Evolutionary conservation across 768 basidiomycete genomes (phyloP).

Genomic region (Clathrus columnatus): DNA sequence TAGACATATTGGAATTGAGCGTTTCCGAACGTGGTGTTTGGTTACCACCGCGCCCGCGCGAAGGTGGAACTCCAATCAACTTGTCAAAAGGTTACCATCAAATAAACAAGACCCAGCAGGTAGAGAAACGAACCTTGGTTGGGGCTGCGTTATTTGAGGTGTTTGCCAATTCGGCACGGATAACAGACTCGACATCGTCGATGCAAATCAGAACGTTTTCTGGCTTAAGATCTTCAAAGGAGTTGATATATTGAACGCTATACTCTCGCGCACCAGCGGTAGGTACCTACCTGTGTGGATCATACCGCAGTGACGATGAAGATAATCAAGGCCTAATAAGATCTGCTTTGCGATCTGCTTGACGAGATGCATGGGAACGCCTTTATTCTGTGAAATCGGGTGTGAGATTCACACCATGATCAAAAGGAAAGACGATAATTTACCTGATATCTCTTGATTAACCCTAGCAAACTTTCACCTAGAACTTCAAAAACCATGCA

Average conservation of each 20-base stretch:
- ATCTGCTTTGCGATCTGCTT: slow-evolving; percentile 96
- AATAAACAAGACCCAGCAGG: neutral
- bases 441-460: slow-evolving; percentile 91
- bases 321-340: slow-evolving; percentile 91
- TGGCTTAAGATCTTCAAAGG: slow-evolving; percentile 73
- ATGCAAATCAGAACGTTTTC: slow-evolving; percentile 97
- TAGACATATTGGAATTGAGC: slow-evolving; percentile 4
- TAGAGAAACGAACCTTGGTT: slow-evolving; percentile 22
- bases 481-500: slow-evolving; percentile 99
- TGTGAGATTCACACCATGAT: neutral
- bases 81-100: slow-evolving; percentile 22
- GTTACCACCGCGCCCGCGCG: slow-evolving; percentile 89
- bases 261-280: neutral
- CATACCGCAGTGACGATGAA: slow-evolving; percentile 94
- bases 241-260: neutral
- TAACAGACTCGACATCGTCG: slow-evolving; percentile 92
- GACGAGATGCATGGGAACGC: slow-evolving; percentile 8
- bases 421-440: neutral
- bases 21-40: slow-evolving; percentile 85
- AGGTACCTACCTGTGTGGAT: slow-evolving; percentile 1
- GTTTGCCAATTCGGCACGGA: slow-evolving; percentile 66
- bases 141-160: slow-evolving; percentile 35
- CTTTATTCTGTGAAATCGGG: slow-evolving; percentile 5
- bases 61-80: slow-evolving; percentile 88
- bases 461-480: slow-evolving; percentile 89